Conservation (phyloP, 2,329 filamentous ascomycete genomes). For the Paracoccidioides brasiliensis region DNA sequence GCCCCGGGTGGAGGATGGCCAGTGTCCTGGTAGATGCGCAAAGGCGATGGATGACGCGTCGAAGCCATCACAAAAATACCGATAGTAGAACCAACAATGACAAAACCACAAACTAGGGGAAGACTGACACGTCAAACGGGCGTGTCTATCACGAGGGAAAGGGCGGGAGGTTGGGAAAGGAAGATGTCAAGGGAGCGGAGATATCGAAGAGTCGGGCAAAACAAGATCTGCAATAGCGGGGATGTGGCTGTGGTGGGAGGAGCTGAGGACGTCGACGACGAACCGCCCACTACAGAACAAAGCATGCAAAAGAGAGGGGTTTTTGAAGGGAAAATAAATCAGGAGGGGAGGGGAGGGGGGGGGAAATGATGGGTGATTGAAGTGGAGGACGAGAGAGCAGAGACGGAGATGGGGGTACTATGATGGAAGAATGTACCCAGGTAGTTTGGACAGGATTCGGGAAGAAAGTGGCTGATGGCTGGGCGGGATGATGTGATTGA, state of each 20-base stretch:
- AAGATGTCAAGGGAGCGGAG: neutral
- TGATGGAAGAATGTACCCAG: too few relatives aligned
- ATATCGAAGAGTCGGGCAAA: neutral
- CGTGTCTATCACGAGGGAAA: neutral
- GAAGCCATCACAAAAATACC: constrained; percentile 23
- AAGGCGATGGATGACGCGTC: constrained; percentile 32
- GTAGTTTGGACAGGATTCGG: too few relatives aligned
- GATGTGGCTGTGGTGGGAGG: neutral
- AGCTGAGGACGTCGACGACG: neutral
- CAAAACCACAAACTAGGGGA: constrained; percentile 7
- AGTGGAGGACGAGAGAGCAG: neutral
- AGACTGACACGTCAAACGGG: constrained; percentile 19
- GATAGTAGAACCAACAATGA: constrained; percentile 5
- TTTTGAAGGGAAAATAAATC: neutral
- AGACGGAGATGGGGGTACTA: neutral
- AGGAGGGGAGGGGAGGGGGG: neutral
- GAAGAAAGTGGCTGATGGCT: too few relatives aligned
- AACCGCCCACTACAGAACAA: too few relatives aligned
- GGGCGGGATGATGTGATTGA: too few relatives aligned
- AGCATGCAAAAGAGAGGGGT: neutral
- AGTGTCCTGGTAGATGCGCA: constrained; percentile 49
- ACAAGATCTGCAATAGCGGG: constrained; percentile 3
- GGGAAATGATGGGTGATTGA: neutral
- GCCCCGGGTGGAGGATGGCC: constrained; percentile 33
- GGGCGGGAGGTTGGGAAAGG: neutral